These are phyloP conservation scores for Lachnellula cervina DNA, from an alignment of 2,329 filamentous ascomycete genomes.

Conservation along the genomic window DNA sequence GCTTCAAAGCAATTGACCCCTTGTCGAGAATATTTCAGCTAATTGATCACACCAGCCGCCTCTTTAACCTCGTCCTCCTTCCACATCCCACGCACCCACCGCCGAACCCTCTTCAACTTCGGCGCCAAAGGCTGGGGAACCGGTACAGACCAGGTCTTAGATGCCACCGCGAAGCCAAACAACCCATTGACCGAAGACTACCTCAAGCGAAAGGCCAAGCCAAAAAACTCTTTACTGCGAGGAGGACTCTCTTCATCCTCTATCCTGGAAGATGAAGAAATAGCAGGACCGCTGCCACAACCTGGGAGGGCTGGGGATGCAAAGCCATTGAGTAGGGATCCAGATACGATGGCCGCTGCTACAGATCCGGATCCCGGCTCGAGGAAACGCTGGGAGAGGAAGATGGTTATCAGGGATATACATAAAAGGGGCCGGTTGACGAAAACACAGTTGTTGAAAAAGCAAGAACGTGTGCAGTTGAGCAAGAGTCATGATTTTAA, in stretches of 20 bases:
- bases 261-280: conserved; percentile 46
- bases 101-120: conserved; percentile 22
- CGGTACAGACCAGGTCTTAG: conserved; percentile 4
- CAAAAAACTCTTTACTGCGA: conserved; percentile 34
- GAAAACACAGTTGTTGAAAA: conserved; percentile 61
- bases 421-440: conserved; percentile 62
- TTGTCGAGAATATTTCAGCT: conserved; percentile 1
- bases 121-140: conserved; percentile 1
- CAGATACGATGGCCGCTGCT: conserved; percentile 53
- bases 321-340: conserved; percentile 35
- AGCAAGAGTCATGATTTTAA: conserved; percentile 68
- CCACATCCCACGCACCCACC: conserved; percentile 24
- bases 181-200: conserved; percentile 61
- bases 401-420: conserved; percentile 75
- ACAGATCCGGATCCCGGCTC: conserved; percentile 71
- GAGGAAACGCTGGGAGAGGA: conserved; percentile 73
- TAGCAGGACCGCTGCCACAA: conserved; percentile 21
- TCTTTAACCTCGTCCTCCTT: conserved; percentile 39
- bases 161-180: conserved; percentile 10
- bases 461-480: conserved; percentile 51
- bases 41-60: conserved; percentile 24
- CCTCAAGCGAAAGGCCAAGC: conserved; percentile 34
- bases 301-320: background rate
- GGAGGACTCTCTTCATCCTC: conserved; percentile 45
- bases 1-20: background rate